Percentiles rank a stretch among this genome's conserved stretches.
phyloP scores from a whole-genome alignment of 345 rosid species.

The Ceriops decandra region DNA sequence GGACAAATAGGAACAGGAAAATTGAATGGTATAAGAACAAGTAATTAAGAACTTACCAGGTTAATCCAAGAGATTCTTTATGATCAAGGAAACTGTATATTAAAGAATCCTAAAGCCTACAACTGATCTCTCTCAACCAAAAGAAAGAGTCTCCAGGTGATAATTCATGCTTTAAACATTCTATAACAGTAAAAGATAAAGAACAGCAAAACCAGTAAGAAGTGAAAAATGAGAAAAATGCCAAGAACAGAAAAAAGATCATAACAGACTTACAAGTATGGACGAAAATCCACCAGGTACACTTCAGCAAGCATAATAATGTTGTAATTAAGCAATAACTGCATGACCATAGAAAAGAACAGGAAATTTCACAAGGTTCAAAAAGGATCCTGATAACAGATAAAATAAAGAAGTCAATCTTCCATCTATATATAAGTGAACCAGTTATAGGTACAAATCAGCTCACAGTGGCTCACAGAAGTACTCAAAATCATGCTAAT shows the following conservation, averaged over 20 bases:
- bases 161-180: neutral
- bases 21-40: too few species aligned
- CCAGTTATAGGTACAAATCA: neutral
- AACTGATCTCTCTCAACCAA: neutral
- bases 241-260: neutral
- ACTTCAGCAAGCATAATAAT: conserved; percentile 87
- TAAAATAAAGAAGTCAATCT: neutral
- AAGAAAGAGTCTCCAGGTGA: neutral
- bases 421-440: neutral
- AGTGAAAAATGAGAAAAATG: neutral
- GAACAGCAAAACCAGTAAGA: neutral
- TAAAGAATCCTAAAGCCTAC: neutral
- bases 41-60: neutral
- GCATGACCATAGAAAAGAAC: conserved; percentile 22
- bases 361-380: neutral
- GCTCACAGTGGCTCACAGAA: neutral
- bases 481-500: neutral
- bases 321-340: conserved; percentile 74
- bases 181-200: neutral
- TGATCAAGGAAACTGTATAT: neutral
- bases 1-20: neutral
- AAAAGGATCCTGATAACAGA: neutral
- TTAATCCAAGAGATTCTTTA: neutral
- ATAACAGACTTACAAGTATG: conserved; percentile 62
- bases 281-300: conserved; percentile 62